Evolutionary conservation across 2,329 filamentous ascomycete genomes (phyloP), one percentile per base, ranked within the genome.

Genomic region (Neopestalotiopsis rosae): DNA sequence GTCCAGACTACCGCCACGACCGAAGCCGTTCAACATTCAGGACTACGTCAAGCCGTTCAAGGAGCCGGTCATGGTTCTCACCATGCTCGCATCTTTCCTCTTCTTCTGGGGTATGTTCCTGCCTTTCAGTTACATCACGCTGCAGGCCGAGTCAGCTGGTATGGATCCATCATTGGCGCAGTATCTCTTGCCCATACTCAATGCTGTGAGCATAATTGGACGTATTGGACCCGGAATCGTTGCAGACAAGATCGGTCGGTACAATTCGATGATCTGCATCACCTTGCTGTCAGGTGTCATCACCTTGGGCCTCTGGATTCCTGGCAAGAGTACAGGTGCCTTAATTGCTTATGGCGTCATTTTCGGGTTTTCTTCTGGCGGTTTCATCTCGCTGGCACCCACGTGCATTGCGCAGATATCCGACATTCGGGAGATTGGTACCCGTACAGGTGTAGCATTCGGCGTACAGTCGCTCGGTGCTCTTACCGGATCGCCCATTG

Each of bases 361-460:
- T 1, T 93, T 90, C 72, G 91, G 91, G 5, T 91, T 93, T 77
- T 83, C 84, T 13, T 90, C 88, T 1, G 91, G 91, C 13, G 87
- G 87, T 3, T 91, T 89, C 73, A 86, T 92, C 63, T 86, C 86
- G 1, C 79, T 93, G 17, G 80, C 83, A 0, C 90, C 92, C 0
- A 86, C 90, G 0, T 81, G 92, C 14, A 82, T 94, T 28, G 91
- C 90, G 1, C 91, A 94, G 74, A 91, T 94, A 70, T 90, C 88
- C 1, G 90, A 92, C 61, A 86, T 93, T 49, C 83, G 88, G 24
- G 86, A 93, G 76, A 90, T 94, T 42, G 93, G 92, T 14, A 86
- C 90, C 1, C 84, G 92, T 5, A 89, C 86, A 2, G 93, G 93
- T 0, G 85, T 87, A 0, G 84, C 89, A 32, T 92, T 92, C 76